These are phyloP conservation scores for Mycoemilia scoparia DNA, from an alignment of 192 early-diverging fungal genomes.

Conservation along the genomic window DNA sequence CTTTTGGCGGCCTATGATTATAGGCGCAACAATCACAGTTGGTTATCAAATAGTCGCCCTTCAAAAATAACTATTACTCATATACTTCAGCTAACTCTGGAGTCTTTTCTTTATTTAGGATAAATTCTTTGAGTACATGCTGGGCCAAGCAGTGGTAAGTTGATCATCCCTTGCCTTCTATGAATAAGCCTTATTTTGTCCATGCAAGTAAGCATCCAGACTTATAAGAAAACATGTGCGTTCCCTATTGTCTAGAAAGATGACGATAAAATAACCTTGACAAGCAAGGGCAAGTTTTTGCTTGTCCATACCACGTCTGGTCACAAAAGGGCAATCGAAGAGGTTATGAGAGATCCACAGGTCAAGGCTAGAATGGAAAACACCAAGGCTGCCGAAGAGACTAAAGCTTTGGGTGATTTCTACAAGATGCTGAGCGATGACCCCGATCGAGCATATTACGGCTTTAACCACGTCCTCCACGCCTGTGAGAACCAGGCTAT, in stretches of 20 bases:
- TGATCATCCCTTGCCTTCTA: too few species aligned
- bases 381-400: constrained; percentile 83
- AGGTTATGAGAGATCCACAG: constrained; percentile 75
- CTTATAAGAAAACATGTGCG: too few species aligned
- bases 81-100: too few species aligned
- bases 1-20: too few species aligned
- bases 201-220: too few species aligned
- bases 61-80: too few species aligned
- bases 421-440: constrained; percentile 80
- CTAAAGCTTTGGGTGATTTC: constrained; percentile 62
- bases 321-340: constrained; percentile 88
- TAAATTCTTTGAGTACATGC: constrained; percentile 68
- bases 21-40: too few species aligned
- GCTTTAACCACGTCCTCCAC: constrained; percentile 62
- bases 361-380: constrained; percentile 64
- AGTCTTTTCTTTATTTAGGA: too few species aligned
- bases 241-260: too few species aligned
- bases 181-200: too few species aligned
- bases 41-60: too few species aligned
- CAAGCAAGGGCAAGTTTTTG: constrained; percentile 75
- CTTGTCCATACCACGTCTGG: constrained; percentile 85
- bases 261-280: constrained; percentile 64
- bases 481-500: constrained; percentile 77
- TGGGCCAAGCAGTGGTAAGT: constrained; percentile 65
- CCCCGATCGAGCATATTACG: constrained; percentile 85